Evolutionary conservation across 805 yeast genomes (phyloP).

Genomic region (Tetrapisispora namnaoensis): DNA sequence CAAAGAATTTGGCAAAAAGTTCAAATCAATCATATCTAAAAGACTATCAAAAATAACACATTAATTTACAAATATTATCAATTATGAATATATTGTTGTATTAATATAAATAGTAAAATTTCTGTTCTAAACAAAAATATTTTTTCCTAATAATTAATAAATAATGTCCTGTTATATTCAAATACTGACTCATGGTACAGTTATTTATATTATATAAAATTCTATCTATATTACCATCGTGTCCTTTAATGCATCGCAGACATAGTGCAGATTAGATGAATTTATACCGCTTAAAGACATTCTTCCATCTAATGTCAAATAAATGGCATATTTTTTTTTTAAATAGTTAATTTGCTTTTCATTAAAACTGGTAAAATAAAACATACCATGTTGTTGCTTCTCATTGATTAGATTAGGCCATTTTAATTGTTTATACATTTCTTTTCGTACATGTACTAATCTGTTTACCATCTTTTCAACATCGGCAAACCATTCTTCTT

Average conservation of each 20-base stretch:
- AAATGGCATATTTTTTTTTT: slow-evolving; percentile 64
- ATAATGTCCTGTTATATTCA: background rate
- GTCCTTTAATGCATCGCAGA: slow-evolving; percentile 16
- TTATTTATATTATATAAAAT: no score
- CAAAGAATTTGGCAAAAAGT: background rate
- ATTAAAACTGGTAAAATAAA: slow-evolving; percentile 78
- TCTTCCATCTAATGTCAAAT: slow-evolving; percentile 85
- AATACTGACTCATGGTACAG: no score
- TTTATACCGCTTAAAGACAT: slow-evolving; percentile 86
- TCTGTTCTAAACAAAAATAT: background rate
- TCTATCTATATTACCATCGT: background rate
- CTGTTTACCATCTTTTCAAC: slow-evolving; percentile 72
- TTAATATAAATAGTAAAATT: background rate
- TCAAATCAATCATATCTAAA: background rate
- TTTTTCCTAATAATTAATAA: background rate
- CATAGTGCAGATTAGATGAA: slow-evolving; percentile 62
- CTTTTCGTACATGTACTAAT: slow-evolving; percentile 59
- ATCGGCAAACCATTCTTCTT: slow-evolving; percentile 70
- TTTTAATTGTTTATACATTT: slow-evolving; percentile 51
- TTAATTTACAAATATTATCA: background rate
- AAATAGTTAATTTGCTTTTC: slow-evolving; percentile 62
- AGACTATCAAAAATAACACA: background rate
- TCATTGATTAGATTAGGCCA: slow-evolving; percentile 75
- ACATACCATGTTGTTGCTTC: slow-evolving; percentile 80
- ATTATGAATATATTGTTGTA: background rate